Evolutionary conservation across 495 filamentous ascomycete species (phyloP).

Genomic region (Glonium stellatum): DNA sequence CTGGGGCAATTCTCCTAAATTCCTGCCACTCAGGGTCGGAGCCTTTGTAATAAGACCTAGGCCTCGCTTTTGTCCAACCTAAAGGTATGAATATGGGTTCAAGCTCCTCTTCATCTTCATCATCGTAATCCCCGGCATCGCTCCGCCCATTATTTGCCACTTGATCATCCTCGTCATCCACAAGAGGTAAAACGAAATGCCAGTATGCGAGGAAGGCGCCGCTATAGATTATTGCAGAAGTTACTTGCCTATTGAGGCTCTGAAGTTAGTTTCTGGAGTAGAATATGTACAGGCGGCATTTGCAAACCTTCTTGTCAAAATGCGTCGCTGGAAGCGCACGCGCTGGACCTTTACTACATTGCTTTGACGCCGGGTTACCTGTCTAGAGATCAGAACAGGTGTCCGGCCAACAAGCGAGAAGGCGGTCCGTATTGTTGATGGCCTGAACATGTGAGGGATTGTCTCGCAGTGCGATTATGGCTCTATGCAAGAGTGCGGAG

Average conservation of each 20-base stretch:
- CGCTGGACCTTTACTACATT: slow-evolving; percentile 26
- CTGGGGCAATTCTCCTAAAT: slow-evolving; percentile 52
- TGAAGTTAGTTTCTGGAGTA: background rate
- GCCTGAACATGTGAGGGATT: slow-evolving; percentile 24
- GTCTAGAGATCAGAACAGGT: slow-evolving; percentile 1
- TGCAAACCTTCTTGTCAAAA: slow-evolving; percentile 19
- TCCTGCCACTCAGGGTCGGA: slow-evolving; percentile 65
- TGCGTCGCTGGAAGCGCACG: slow-evolving; percentile 28
- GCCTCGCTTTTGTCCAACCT: slow-evolving; percentile 45
- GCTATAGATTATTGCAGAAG: background rate
- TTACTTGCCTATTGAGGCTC: background rate
- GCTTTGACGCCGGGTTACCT: slow-evolving; percentile 12
- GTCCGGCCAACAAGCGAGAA: slow-evolving; percentile 17
- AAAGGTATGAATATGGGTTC: slow-evolving; percentile 57
- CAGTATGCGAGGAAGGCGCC: slow-evolving; percentile 1
- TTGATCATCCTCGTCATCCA: slow-evolving; percentile 21
- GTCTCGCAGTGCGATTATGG: background rate
- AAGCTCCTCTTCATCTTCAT: slow-evolving; percentile 28
- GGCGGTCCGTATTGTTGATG: slow-evolving; percentile 18
- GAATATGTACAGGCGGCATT: background rate
- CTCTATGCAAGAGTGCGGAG: background rate
- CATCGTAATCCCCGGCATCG: slow-evolving; percentile 21
- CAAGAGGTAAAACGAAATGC: slow-evolving; percentile 15
- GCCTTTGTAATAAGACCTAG: slow-evolving; percentile 48
- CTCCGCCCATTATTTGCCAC: slow-evolving; percentile 18